Conservation (phyloP, 2,329 filamentous ascomycete species). For the Aspergillus quadrilineatus region DNA sequence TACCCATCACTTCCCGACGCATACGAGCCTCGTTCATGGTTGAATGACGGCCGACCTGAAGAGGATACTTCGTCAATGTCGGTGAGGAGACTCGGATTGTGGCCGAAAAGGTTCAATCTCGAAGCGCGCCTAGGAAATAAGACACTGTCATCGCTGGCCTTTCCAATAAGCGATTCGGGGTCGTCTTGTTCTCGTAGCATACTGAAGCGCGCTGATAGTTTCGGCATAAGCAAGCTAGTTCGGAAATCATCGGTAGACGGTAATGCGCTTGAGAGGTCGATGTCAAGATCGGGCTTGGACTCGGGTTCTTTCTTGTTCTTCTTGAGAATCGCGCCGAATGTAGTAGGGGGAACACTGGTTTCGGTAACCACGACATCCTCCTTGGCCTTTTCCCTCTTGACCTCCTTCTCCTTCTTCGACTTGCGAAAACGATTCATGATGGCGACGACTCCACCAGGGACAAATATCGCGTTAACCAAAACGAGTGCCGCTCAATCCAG, state of each 20-base stretch:
- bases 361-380: conserved; percentile 23
- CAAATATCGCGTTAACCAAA: neutral
- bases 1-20: conserved; percentile 60
- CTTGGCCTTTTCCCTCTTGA: conserved; percentile 24
- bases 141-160: conserved; percentile 93
- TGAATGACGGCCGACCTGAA: conserved; percentile 58
- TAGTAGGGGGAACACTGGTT: conserved; percentile 41
- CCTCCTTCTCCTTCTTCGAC: conserved; percentile 38
- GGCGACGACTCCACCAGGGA: conserved; percentile 11
- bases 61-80: conserved; percentile 89
- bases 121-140: conserved; percentile 79
- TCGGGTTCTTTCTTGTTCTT: conserved; percentile 53
- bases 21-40: conserved; percentile 64
- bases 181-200: conserved; percentile 96
- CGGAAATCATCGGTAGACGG: conserved; percentile 87
- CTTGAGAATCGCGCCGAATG: conserved; percentile 44
- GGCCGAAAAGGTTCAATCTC: conserved; percentile 70
- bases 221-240: conserved; percentile 93
- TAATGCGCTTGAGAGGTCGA: conserved; percentile 72
- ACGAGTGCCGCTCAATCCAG: conserved; percentile 8
- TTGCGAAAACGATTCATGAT: conserved; percentile 45
- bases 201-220: conserved; percentile 89
- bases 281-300: conserved; percentile 60
- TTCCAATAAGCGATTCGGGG: conserved; percentile 81
- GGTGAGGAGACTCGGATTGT: conserved; percentile 59